These are phyloP conservation scores for Saccharomycopsis malanga DNA, from an alignment of 805 yeast species.

Conservation along the genomic window DNA sequence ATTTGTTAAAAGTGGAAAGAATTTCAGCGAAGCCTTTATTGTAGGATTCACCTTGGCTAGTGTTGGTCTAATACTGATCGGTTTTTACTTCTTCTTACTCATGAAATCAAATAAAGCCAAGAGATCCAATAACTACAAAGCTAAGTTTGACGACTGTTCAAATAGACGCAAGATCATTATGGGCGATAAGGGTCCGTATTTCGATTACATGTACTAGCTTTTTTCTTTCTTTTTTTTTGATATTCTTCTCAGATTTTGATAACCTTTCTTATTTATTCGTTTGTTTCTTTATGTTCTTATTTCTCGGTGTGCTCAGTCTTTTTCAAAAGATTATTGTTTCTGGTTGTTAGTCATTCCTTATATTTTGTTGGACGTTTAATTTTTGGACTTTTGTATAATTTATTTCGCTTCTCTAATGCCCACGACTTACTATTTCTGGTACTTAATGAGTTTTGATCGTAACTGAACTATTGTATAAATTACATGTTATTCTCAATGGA, in stretches of 20 bases:
- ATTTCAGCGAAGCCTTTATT: conserved; percentile 31
- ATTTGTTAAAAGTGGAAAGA: conserved; percentile 24
- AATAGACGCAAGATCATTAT: conserved; percentile 29
- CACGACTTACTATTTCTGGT: no score
- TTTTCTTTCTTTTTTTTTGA: neutral
- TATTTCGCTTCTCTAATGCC: no score
- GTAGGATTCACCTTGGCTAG: conserved; percentile 35
- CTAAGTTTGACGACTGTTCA: conserved; percentile 1
- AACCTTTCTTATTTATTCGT: no score
- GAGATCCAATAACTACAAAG: conserved; percentile 11
- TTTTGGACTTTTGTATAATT: no score
- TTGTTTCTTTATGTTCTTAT: no score
- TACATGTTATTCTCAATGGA: no score
- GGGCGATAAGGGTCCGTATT: conserved; percentile 33
- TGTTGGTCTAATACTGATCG: conserved; percentile 32
- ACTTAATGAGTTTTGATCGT: no score
- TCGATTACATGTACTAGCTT: neutral
- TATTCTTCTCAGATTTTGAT: neutral
- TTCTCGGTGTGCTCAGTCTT: no score
- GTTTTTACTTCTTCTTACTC: conserved; percentile 32
- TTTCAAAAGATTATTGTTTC: no score
- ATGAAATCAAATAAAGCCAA: conserved; percentile 17
- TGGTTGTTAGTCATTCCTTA: no score
- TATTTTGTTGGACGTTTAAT: no score
- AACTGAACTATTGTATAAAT: no score